Conservation (phyloP, 2,329 filamentous ascomycete genomes). For the Lasiodiplodia citricola region DNA sequence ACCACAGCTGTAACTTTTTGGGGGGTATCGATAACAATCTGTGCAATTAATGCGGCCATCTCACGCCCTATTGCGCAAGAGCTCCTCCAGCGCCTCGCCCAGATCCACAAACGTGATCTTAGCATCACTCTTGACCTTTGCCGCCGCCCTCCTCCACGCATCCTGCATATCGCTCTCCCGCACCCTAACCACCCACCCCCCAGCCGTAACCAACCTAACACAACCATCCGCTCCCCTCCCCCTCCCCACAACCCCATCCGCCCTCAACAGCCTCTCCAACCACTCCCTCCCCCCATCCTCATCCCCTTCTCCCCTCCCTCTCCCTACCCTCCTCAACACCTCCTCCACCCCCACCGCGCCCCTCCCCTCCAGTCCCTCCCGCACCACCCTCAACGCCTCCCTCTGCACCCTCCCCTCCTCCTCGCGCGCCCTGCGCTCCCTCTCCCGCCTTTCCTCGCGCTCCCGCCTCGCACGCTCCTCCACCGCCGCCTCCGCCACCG, state of each 20-base stretch:
- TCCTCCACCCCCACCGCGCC: conserved; percentile 45
- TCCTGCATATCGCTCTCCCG: conserved; percentile 45
- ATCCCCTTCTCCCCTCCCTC: conserved; percentile 31
- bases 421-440: conserved; percentile 44
- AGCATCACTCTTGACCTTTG: conserved; percentile 30
- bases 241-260: conserved; percentile 43
- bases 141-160: conserved; percentile 46
- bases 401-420: conserved; percentile 40
- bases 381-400: conserved; percentile 40
- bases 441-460: conserved; percentile 45
- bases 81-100: conserved; percentile 45
- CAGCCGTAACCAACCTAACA: conserved; percentile 49
- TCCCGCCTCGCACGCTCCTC: conserved; percentile 48
- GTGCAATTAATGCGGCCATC: neutral
- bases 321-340: conserved; percentile 49
- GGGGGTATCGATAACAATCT: conserved; percentile 29
- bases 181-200: conserved; percentile 51
- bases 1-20: conserved; percentile 2
- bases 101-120: conserved; percentile 45
- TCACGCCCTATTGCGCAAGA: conserved; percentile 19
- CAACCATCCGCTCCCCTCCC: conserved; percentile 33
- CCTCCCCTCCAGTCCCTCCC: conserved; percentile 30
- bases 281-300: conserved; percentile 37
- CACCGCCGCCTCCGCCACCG: conserved; percentile 50
- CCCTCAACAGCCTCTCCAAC: conserved; percentile 51